Evolutionary conservation across 2,329 filamentous ascomycete species (phyloP), one percentile per base, ranked within the genome.

Genomic region (Rhynchosporium secalis): DNA sequence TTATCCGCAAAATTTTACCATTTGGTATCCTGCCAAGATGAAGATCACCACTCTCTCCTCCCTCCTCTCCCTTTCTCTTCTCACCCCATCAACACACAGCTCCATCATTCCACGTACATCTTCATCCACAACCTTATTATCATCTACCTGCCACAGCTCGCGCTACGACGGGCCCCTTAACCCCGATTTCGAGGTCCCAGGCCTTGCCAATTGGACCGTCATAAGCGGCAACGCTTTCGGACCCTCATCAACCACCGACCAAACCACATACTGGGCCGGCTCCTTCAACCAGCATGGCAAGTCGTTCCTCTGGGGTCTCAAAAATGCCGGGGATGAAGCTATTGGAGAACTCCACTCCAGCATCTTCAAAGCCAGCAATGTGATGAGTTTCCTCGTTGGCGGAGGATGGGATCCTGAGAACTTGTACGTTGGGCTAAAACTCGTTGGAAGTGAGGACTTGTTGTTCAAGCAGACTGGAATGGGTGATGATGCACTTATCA

Each of bases 351-450:
- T 74, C n/a, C 64, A 62, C 54, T 74, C 72, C n/a, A 66, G 61
- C 54, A 65, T 68, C 4, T 74, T 74, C 65, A 60, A 54, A 55
- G 72, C 72, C n/a, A 69, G 66, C 43, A 70, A 67, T 15, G 67
- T 67, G 56, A 59, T 74, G 66, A 74, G 72, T 58, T 74, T 74
- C 60, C 66, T 74, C 29, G 55, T 74, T 46, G 66, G 72, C 49
- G 73, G 73, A 10, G 72, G 73, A n/a, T 73, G 72, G 60, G 72
- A 74, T 59, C 68, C 67, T 12, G 67, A 66, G 8, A 67, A 72
- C 15, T 69, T 73, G 15, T 74, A 72, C 59, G 64, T 74, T 36
- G 72, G 65, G 43, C 69, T 74, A 40, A 68, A 72, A 36, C 60
- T 69, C 38, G 71, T 71, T n/a, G 58, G 56, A 5, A 70, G 72